Percentiles rank a stretch among this genome's conserved stretches.
These are phyloP conservation scores for Pisolithus albus DNA, from an alignment of 768 basidiomycete genomes.

Conservation along the genomic window DNA sequence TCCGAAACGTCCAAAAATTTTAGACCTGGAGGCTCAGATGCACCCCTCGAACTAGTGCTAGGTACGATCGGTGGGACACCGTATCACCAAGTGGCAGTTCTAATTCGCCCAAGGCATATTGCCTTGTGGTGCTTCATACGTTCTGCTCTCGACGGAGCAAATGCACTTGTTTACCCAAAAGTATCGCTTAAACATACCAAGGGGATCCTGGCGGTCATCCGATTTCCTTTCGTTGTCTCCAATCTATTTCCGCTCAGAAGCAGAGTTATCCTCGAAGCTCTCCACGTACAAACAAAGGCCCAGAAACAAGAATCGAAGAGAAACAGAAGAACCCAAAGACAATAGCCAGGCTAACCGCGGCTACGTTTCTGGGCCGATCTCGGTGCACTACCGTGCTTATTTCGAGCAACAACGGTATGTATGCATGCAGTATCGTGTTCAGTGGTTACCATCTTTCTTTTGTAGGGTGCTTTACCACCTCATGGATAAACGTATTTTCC, in stretches of 20 bases:
- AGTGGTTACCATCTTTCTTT: neutral
- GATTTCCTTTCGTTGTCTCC: slow-evolving; percentile 44
- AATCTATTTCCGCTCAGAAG: slow-evolving; percentile 30
- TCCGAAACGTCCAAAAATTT: slow-evolving; percentile 25
- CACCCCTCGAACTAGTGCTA: slow-evolving; percentile 37
- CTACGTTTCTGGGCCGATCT: slow-evolving; percentile 21
- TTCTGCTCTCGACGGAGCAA: slow-evolving; percentile 35
- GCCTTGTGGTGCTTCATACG: slow-evolving; percentile 37
- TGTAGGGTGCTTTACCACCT: slow-evolving; percentile 29
- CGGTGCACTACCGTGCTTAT: slow-evolving; percentile 26
- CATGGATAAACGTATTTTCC: slow-evolving; percentile 13
- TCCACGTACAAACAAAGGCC: slow-evolving; percentile 32
- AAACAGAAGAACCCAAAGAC: slow-evolving; percentile 17
- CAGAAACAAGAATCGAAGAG: slow-evolving; percentile 26
- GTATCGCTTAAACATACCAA: slow-evolving; percentile 12
- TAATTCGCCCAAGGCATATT: slow-evolving; percentile 33
- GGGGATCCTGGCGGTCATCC: slow-evolving; percentile 8
- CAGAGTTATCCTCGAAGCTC: slow-evolving; percentile 34
- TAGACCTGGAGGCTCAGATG: slow-evolving; percentile 16
- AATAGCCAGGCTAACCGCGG: slow-evolving; percentile 39
- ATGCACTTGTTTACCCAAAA: slow-evolving; percentile 15
- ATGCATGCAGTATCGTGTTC: neutral
- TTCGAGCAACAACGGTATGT: slow-evolving; percentile 46
- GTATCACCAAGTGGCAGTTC: neutral
- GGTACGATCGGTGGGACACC: slow-evolving; percentile 24